Percentiles rank a stretch among this genome's conserved stretches.
Evolutionary conservation across 139 green algal species (phyloP).

Genomic region (Dunaliella primolecta): DNA sequence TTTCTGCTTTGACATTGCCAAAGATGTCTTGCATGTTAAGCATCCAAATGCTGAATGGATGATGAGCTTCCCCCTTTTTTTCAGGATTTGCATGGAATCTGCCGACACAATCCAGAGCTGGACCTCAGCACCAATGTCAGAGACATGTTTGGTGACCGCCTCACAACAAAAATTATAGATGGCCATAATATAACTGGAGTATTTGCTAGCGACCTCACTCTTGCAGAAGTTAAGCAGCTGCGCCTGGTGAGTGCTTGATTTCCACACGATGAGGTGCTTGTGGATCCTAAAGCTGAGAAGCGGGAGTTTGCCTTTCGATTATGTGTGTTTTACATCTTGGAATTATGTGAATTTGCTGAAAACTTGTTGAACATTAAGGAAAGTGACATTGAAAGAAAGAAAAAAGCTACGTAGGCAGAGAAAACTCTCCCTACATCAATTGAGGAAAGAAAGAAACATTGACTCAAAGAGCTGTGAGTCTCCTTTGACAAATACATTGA

Average conservation of each 20-base stretch:
- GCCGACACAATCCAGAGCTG: slow-evolving; percentile 58
- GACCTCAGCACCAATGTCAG: slow-evolving; percentile 45
- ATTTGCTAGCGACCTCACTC: slow-evolving; percentile 40
- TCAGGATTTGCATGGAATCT: slow-evolving; percentile 47
- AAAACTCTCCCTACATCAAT: not conserved
- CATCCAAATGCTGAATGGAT: too few relatives aligned
- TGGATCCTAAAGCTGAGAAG: too few relatives aligned
- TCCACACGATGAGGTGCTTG: too few relatives aligned
- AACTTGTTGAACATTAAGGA: not conserved
- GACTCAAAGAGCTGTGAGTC: too few relatives aligned
- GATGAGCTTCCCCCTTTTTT: too few relatives aligned
- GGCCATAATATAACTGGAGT: slow-evolving; percentile 8
- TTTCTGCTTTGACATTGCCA: too few relatives aligned
- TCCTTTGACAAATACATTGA: too few relatives aligned
- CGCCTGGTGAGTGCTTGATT: slow-evolving; percentile 5
- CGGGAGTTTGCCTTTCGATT: not conserved
- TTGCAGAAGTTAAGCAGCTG: slow-evolving; percentile 41
- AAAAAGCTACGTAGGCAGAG: not conserved
- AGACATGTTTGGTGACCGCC: slow-evolving; percentile 37
- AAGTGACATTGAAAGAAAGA: not conserved
- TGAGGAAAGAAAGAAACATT: too few relatives aligned
- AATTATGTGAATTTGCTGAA: not conserved
- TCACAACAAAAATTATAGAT: slow-evolving; percentile 43
- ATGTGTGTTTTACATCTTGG: not conserved
- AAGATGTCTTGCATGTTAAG: not conserved